Percentiles rank a stretch among this genome's conserved stretches.
Evolutionary conservation across 2,329 filamentous ascomycete genomes (phyloP).

Genomic region (Xylaria digitata): DNA sequence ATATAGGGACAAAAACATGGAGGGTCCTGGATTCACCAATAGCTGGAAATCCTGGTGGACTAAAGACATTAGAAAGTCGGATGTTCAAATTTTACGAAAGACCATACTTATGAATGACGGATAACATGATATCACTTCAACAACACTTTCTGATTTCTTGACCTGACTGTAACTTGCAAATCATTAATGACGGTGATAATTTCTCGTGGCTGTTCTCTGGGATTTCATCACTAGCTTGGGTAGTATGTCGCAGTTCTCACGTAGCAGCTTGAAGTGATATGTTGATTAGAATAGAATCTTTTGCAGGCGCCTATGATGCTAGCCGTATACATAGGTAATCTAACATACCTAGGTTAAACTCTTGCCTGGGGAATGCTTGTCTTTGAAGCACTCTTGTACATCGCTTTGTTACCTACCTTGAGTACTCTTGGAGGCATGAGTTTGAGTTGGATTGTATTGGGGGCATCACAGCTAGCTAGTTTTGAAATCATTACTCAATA

Average conservation of each 20-base stretch:
- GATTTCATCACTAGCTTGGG: background rate
- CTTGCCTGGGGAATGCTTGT: no score
- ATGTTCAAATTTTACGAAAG: slow-evolving; percentile 48
- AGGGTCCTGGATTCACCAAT: slow-evolving; percentile 11
- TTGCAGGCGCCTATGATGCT: background rate
- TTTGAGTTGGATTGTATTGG: no score
- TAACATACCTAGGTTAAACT: no score
- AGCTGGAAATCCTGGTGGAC: slow-evolving; percentile 20
- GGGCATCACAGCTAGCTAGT: background rate
- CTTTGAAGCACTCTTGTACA: no score
- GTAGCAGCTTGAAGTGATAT: background rate
- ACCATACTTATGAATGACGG: slow-evolving; percentile 50
- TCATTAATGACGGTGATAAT: background rate
- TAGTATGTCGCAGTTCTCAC: background rate
- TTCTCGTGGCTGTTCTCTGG: no score
- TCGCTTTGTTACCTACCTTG: no score
- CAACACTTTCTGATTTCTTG: background rate
- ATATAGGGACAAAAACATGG: background rate
- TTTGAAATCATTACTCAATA: background rate
- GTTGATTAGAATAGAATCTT: background rate
- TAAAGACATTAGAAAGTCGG: slow-evolving; percentile 29
- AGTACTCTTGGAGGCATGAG: no score
- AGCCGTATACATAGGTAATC: background rate
- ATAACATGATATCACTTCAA: slow-evolving; percentile 48
- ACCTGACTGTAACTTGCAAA: background rate